Evolutionary conservation across 2,329 filamentous ascomycete species (phyloP), one percentile per base, ranked within the genome.

Genomic region (Grosmannia serpens): DNA sequence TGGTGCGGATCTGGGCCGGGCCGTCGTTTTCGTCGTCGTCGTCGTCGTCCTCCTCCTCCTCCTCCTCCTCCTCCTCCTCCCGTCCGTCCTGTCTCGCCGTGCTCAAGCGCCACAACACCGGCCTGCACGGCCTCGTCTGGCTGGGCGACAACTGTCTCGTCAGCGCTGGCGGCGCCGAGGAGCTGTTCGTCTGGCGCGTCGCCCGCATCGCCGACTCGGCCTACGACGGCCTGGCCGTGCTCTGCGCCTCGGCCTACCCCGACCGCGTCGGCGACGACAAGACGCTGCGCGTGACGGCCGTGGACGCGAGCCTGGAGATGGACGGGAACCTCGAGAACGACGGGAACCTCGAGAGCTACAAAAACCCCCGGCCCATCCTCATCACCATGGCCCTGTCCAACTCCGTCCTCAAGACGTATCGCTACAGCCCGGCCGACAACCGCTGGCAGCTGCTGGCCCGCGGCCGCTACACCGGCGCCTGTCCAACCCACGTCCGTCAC

Each of bases 91-190:
- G 83, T 64, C 67, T 86, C 26, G 80, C 84, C 11, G 83, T 86
- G 0, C 70, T 96, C 24, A 86, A 89, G 63, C 83, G 82, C 58
- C 94, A 99, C 68, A 86, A 84, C 1, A 86, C 90, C 0, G 94
- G 92, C 0, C 82, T 97, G 9, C 92, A 96, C 69, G 80, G 85
- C 61, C 74, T 96, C 1, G 80, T 80, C 60, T 97, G 90, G 89
- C 83, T 87, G 1, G 62, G 57, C 46, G 81, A 86, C 2, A 70
- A 75, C 1, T 87, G 86, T 64, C 80, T 99, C 2, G 88, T 97
- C 68, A 96, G 89, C 63, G 91, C 89, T 65, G 90, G 83, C 7
- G 94, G 91, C 0, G 86, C 84, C 61, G 92, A 96, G 69, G 92
- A 99, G 70, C 87, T 97, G 62, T 92, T 86, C 65, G 80, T 91